Conservation (phyloP, 225 moss, liverwort and hornwort genomes). For the Climacium dendroides region DNA sequence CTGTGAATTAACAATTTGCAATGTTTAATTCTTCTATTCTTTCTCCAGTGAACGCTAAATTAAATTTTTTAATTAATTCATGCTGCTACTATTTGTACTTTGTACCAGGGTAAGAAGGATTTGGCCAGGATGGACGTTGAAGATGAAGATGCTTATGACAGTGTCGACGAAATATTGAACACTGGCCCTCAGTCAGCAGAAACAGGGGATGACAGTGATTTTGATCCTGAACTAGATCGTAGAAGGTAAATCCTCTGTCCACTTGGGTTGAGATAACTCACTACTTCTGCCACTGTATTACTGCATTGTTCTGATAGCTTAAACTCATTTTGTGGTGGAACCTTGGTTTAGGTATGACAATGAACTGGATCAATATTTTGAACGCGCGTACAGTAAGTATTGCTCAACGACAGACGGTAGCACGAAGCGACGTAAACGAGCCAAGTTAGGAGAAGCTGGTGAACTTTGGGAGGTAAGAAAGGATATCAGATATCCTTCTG, state of each 20-base stretch:
- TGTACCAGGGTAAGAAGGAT: conserved; percentile 71
- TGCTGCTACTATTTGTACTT: not conserved
- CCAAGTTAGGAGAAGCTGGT: conserved; percentile 69
- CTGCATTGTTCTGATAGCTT: not conserved
- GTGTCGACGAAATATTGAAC: conserved; percentile 77
- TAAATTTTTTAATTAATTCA: not conserved
- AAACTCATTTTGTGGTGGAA: not conserved
- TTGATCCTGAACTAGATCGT: conserved; percentile 67
- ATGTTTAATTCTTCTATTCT: not conserved
- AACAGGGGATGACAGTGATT: conserved; percentile 46
- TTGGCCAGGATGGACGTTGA: conserved; percentile 64
- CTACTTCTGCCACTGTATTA: not conserved
- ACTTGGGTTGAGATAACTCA: not conserved
- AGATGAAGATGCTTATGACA: conserved; percentile 33
- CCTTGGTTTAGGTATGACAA: conserved; percentile 53
- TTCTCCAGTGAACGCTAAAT: not conserved
- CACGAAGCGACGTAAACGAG: conserved; percentile 79
- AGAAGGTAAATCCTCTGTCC: conserved; percentile 30
- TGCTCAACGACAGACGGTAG: conserved; percentile 86
- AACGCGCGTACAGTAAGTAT: conserved; percentile 83
- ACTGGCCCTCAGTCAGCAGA: conserved; percentile 25
- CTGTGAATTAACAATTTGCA: not conserved
- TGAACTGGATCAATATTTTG: conserved; percentile 85
- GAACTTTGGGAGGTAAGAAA: conserved; percentile 78
- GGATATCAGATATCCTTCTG: not conserved